A percentile compares a stretch with the other conserved stretches of the same genome.
Evolutionary conservation across 306 rosid species (phyloP).

Genomic region (Quercus dentata): DNA sequence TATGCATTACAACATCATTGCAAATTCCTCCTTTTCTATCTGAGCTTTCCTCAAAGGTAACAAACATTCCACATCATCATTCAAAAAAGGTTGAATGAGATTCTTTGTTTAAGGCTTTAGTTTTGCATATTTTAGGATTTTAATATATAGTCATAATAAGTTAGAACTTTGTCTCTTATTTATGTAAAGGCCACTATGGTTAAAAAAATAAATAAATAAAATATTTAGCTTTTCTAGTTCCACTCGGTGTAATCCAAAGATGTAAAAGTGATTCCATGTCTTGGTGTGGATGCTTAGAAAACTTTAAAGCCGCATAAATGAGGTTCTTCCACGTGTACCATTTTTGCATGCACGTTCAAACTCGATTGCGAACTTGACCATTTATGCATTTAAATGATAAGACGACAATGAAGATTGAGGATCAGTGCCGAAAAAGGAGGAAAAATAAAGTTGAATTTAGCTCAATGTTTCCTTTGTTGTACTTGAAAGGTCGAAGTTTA

Average conservation of each 20-base stretch:
- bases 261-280: constrained; percentile 63
- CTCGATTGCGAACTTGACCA: constrained; percentile 45
- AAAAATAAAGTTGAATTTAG: constrained; percentile 35
- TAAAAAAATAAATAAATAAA: constrained; percentile 11
- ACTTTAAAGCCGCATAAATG: constrained; percentile 9
- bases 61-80: constrained; percentile 37
- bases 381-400: constrained; percentile 14
- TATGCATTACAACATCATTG: constrained; percentile 56
- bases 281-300: constrained; percentile 40
- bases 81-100: constrained; percentile 28
- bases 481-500: not conserved
- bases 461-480: constrained; percentile 14
- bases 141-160: constrained; percentile 28
- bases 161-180: constrained; percentile 19
- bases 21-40: constrained; percentile 30
- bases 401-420: constrained; percentile 68
- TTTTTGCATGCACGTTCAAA: constrained; percentile 38
- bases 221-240: constrained; percentile 29
- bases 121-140: constrained; percentile 17
- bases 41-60: constrained; percentile 42
- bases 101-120: constrained; percentile 34
- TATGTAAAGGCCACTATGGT: constrained; percentile 13
- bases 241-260: constrained; percentile 32
- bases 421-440: constrained; percentile 69
- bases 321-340: constrained; percentile 38